Conservation (phyloP, 2,329 filamentous ascomycete species). For the Fusarium phyllophilum region DNA sequence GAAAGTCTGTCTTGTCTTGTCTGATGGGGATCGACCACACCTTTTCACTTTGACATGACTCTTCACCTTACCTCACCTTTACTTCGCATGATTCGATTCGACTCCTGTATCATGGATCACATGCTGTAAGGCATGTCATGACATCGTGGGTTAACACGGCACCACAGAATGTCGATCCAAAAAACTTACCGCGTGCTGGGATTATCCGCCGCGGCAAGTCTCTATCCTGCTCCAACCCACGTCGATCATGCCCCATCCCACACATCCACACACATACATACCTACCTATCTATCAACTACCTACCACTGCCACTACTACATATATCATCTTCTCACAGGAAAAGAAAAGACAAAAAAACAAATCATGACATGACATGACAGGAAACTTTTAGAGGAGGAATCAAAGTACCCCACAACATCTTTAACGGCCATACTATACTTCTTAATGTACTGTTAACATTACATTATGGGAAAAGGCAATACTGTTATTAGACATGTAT, state of each 20-base stretch:
- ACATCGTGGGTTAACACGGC: conserved; percentile 36
- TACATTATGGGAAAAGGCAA: conserved; percentile 4
- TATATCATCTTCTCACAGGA: not conserved
- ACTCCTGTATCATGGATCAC: conserved; percentile 18
- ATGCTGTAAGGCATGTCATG: conserved; percentile 22
- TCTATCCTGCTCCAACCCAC: conserved; percentile 14
- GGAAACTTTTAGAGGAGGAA: conserved; percentile 25
- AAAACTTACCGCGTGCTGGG: conserved; percentile 10
- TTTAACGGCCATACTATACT: conserved; percentile 16
- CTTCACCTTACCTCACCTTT: not conserved
- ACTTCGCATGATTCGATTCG: conserved; percentile 8
- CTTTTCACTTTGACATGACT: not conserved
- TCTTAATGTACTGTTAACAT: conserved; percentile 21
- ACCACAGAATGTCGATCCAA: conserved; percentile 36
- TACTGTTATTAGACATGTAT: not conserved
- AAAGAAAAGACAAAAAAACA: not conserved
- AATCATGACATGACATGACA: conserved; percentile 3
- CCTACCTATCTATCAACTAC: not conserved
- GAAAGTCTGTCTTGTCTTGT: not conserved
- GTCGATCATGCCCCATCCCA: conserved; percentile 21
- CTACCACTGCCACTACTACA: not conserved
- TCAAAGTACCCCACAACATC: conserved; percentile 4
- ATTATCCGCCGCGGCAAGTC: conserved; percentile 23
- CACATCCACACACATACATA: not conserved
- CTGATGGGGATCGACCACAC: not conserved